A percentile compares a stretch with the other conserved stretches of the same genome.
Conservation (phyloP, 2,329 filamentous ascomycete species). For the Apiospora marii region DNA sequence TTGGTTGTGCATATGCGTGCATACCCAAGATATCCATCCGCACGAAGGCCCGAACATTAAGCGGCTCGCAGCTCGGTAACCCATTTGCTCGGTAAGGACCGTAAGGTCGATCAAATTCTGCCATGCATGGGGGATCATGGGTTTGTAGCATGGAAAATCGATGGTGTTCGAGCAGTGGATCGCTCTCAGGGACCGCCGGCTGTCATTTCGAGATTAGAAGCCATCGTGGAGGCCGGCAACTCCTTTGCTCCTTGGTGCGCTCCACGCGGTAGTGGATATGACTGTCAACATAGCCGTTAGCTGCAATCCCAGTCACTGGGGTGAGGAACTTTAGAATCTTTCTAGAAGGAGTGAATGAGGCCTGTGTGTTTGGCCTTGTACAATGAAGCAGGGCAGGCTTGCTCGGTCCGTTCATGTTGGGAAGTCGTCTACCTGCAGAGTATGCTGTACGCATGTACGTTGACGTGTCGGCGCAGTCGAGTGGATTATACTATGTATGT, state of each 20-base stretch:
- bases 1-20: not conserved
- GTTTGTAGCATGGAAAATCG: not conserved
- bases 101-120: not conserved
- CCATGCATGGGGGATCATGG: constrained; percentile 1
- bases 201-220: constrained; percentile 13
- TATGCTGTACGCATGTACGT: constrained; percentile 8
- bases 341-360: not conserved
- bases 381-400: not conserved
- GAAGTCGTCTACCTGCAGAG: constrained; percentile 1
- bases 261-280: constrained; percentile 19
- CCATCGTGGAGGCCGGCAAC: constrained; percentile 18
- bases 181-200: constrained; percentile 5
- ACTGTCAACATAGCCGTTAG: not conserved
- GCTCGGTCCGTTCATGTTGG: not conserved
- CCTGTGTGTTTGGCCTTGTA: not conserved
- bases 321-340: not conserved
- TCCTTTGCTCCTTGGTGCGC: constrained; percentile 12
- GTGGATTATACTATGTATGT: not conserved
- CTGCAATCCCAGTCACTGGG: not conserved
- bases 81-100: not conserved
- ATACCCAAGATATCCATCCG: constrained; percentile 1
- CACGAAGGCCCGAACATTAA: not conserved
- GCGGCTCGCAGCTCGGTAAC: constrained; percentile 2
- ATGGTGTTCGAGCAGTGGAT: constrained; percentile 1
- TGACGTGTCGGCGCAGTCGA: not conserved